Evolutionary conservation across 371 early-diverging fungal genomes (phyloP).

Genomic region (Lichtheimia corymbifera): DNA sequence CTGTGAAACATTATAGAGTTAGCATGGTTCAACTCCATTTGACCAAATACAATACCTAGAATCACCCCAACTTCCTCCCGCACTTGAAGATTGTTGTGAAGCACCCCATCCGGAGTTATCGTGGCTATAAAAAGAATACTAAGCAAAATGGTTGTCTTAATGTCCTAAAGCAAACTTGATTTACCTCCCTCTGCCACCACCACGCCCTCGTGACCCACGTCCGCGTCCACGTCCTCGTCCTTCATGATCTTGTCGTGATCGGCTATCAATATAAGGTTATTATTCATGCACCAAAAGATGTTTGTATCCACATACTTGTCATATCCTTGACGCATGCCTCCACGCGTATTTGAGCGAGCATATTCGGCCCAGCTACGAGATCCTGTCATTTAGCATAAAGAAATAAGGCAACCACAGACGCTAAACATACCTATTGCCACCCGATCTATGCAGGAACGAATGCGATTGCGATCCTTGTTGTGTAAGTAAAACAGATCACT

Average conservation of each 20-base stretch:
- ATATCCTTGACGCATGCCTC: not conserved
- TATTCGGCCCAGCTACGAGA: not conserved
- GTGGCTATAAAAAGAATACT: not conserved
- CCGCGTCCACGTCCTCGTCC: slow-evolving; percentile 2
- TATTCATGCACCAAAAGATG: too few species aligned
- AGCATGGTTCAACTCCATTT: not conserved
- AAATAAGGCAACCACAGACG: not conserved
- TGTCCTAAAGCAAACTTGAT: not conserved
- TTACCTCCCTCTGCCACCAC: not conserved
- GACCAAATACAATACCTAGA: not conserved
- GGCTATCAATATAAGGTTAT: not conserved
- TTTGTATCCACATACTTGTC: too few species aligned
- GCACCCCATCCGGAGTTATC: not conserved
- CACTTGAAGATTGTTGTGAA: not conserved
- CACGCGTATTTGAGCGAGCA: not conserved
- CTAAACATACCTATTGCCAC: not conserved
- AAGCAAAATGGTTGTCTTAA: not conserved
- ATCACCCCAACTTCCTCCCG: not conserved
- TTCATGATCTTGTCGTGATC: not conserved
- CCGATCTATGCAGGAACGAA: too few species aligned
- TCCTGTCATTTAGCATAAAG: not conserved
- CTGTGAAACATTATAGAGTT: not conserved
- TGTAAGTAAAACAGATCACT: too few species aligned
- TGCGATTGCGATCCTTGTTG: too few species aligned
- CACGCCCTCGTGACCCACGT: not conserved